Conservation (phyloP, 805 yeast genomes). For the Torulaspora maleeae region DNA sequence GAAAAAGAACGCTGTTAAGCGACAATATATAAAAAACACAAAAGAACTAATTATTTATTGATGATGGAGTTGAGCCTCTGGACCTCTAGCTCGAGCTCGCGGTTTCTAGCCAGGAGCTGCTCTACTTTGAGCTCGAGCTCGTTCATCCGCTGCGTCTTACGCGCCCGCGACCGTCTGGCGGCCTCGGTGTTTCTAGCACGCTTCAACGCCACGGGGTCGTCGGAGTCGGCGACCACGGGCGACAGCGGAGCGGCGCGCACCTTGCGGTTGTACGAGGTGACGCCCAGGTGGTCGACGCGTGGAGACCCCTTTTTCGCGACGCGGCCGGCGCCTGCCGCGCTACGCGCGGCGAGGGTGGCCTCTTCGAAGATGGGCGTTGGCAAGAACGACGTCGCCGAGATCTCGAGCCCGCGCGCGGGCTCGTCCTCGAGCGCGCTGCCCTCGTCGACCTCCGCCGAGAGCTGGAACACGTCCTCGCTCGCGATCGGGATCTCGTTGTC, state of each 20-base stretch:
- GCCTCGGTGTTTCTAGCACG: slow-evolving; percentile 96
- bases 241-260: slow-evolving; percentile 65
- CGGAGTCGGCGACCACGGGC: slow-evolving; percentile 57
- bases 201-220: slow-evolving; percentile 71
- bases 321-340: slow-evolving; percentile 9
- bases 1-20: background rate
- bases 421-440: background rate
- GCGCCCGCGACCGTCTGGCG: slow-evolving; percentile 90
- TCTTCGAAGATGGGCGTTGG: slow-evolving; percentile 36
- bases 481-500: slow-evolving; percentile 40
- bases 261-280: slow-evolving; percentile 72
- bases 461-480: slow-evolving; percentile 31
- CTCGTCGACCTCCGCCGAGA: background rate
- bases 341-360: slow-evolving; percentile 13
- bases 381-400: slow-evolving; percentile 23
- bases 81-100: slow-evolving; percentile 59
- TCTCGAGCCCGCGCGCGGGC: slow-evolving; percentile 1
- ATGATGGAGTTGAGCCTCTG: slow-evolving; percentile 51
- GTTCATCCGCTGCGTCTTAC: slow-evolving; percentile 82
- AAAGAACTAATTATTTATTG: slow-evolving; percentile 1
- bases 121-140: slow-evolving; percentile 79
- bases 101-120: slow-evolving; percentile 54
- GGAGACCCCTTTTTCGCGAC: slow-evolving; percentile 1
- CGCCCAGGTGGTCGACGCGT: slow-evolving; percentile 67
- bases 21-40: background rate